Base-by-base conservation (phyloP, 1,284 basidiomycete species). In the Puccinia novopanici region DNA sequence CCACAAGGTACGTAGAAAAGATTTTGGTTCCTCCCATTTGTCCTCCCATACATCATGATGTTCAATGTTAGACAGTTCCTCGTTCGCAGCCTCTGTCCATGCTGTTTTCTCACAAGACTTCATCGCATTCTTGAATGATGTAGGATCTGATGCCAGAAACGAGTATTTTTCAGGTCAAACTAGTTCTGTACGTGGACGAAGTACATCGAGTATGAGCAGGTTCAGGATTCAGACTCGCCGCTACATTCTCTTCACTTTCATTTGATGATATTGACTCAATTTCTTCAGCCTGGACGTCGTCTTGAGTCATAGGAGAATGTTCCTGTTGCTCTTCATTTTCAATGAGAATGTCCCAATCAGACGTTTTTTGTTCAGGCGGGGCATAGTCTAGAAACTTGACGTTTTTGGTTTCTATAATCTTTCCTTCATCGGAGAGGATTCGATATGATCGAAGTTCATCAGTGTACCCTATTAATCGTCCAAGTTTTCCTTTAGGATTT, bases 181-280 rank as follows among this genome's bases (percentile, higher is more conserved):
- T 30, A 1, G 0, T 0, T 0, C 4, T 1, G 19, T 17, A 3
- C 0, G n/a, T n/a, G n/a, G n/a, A n/a, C n/a, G n/a, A 70, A 24
- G 1, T 3, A 2, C 4, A 2, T 24, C 1, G 40, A 3, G 45
- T 3, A 1, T 19, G 1, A 2, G 2, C 45, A 48, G 45, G 45
- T 34, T 65, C 6, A 13, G 12, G 0, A 3, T 0, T 34, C 0
- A 3, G 37, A 19, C n/a, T n/a, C n/a, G n/a, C n/a, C n/a, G n/a
- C n/a, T n/a, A n/a, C n/a, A n/a, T n/a, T n/a, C n/a, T n/a, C n/a
- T n/a, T n/a, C n/a, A n/a, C 22, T 22, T 13, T 61, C 34, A 37
- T 61, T 27, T 27, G 17, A 12, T 13, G 50, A 15, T 19, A 54
- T 8, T 34, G 59, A 34, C 8, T 61, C 24, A 57, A n/a, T n/a